A percentile compares a stretch with the other conserved stretches of the same genome.
Conservation (phyloP, 345 rosid species). For the Linum tenue region DNA sequence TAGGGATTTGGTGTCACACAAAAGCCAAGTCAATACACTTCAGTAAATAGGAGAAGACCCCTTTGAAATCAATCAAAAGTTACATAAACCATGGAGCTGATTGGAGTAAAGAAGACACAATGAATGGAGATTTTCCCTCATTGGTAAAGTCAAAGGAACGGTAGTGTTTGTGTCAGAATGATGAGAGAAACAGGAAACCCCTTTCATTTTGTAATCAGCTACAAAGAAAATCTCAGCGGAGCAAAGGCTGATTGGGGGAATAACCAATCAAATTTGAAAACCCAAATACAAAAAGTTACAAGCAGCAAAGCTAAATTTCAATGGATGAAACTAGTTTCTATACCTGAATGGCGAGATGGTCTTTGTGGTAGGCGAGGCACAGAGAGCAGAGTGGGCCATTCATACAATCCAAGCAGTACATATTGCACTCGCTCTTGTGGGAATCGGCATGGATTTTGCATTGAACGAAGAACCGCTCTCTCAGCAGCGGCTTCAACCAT, state of each 20-base stretch:
- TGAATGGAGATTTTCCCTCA: too few relatives aligned
- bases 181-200: constrained; percentile 8
- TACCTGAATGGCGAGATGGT: constrained; percentile 84
- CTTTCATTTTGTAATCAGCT: neutral
- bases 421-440: constrained; percentile 92
- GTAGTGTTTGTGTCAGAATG: constrained; percentile 8
- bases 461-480: constrained; percentile 76
- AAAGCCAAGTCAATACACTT: too few relatives aligned
- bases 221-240: neutral
- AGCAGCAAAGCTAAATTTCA: neutral
- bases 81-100: too few relatives aligned
- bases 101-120: too few relatives aligned
- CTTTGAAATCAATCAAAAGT: too few relatives aligned
- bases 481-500: constrained; percentile 72
- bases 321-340: neutral
- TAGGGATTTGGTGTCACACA: too few relatives aligned
- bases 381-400: constrained; percentile 74
- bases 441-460: constrained; percentile 80
- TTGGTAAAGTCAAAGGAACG: too few relatives aligned
- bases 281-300: neutral
- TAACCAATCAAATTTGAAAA: neutral
- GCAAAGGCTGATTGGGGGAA: too few relatives aligned
- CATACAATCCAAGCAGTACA: constrained; percentile 92
- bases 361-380: constrained; percentile 63
- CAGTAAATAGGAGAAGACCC: too few relatives aligned